These are phyloP conservation scores for Starmera quercuum DNA, from an alignment of 805 yeast species.

Conservation along the genomic window DNA sequence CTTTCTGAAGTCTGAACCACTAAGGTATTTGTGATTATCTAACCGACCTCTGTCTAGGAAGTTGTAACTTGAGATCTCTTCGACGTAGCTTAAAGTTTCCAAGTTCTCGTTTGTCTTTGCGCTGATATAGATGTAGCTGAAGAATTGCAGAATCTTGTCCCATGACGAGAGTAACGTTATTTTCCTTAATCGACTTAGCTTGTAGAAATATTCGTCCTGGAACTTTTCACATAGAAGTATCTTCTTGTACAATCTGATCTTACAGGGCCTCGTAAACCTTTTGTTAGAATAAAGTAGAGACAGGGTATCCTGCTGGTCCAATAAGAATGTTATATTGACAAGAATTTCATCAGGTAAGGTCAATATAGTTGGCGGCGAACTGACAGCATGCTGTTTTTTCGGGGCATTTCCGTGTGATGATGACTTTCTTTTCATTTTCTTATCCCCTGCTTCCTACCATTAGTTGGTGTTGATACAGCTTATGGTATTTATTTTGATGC, in stretches of 20 bases:
- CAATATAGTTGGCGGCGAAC: not conserved
- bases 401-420: too few relatives aligned
- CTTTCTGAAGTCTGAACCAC: conserved; percentile 7
- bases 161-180: conserved; percentile 13
- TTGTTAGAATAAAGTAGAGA: conserved; percentile 7
- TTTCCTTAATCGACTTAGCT: conserved; percentile 4
- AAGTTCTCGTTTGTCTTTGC: conserved; percentile 2
- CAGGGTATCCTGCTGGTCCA: conserved; percentile 13
- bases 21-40: conserved; percentile 10
- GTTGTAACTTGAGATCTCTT: conserved; percentile 13
- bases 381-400: not conserved
- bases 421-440: too few relatives aligned
- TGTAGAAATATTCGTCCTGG: conserved; percentile 13
- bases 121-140: conserved; percentile 8
- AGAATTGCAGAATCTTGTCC: conserved; percentile 11
- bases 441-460: too few relatives aligned
- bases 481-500: too few relatives aligned
- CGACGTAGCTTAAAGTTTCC: conserved; percentile 8
- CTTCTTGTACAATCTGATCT: conserved; percentile 12
- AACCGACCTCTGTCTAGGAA: conserved; percentile 15
- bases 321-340: conserved; percentile 4
- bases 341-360: conserved; percentile 13
- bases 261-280: conserved; percentile 8
- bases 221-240: conserved; percentile 18
- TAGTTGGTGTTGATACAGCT: too few relatives aligned